Evolutionary conservation across 1,139 yeast genomes (phyloP).

Genomic region (Geotrichum candidum): DNA sequence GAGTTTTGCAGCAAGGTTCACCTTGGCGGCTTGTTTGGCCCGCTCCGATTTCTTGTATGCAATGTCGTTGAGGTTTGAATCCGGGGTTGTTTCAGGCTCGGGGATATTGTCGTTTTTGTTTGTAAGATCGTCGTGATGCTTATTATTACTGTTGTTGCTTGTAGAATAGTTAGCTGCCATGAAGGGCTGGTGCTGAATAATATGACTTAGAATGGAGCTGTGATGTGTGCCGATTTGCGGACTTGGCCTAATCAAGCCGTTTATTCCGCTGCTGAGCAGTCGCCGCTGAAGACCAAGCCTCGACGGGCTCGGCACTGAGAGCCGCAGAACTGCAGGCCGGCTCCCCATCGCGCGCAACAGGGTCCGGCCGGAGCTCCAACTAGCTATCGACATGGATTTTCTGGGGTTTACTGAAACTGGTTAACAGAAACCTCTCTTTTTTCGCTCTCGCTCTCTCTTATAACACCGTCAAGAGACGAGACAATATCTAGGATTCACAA

Average conservation of each 20-base stretch:
- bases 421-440: not conserved
- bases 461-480: not conserved
- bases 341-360: not conserved
- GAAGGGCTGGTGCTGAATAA: not conserved
- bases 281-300: not conserved
- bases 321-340: not conserved
- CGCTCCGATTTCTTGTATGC: conserved; percentile 25
- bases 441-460: not conserved
- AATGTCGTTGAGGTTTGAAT: not conserved
- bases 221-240: not conserved
- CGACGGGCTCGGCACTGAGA: not conserved
- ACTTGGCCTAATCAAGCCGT: not conserved
- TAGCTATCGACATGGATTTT: not conserved
- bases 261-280: not conserved
- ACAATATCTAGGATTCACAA: not conserved
- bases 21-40: conserved; percentile 33
- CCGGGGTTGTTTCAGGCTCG: not conserved
- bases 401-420: not conserved
- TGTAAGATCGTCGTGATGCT: not conserved
- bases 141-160: not conserved
- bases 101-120: not conserved
- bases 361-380: not conserved
- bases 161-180: not conserved
- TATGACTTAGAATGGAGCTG: not conserved
- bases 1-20: conserved; percentile 34